Evolutionary conservation across 1,139 yeast species (phyloP).

Genomic region (Lodderomyces orthopsilosis): DNA sequence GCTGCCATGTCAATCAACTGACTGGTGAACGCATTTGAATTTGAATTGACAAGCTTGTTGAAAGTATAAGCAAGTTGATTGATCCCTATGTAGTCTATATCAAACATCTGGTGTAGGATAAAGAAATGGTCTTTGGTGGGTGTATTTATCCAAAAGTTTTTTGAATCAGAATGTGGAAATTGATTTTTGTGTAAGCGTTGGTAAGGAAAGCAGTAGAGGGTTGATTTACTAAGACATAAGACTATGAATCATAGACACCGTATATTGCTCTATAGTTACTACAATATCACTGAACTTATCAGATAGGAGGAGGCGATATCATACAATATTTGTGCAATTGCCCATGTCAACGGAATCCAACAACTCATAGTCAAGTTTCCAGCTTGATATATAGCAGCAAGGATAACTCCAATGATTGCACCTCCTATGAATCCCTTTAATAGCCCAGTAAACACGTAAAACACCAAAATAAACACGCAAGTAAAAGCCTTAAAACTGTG

Average conservation of each 20-base stretch:
- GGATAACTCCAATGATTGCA: slow-evolving; percentile 65
- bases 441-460: slow-evolving; percentile 54
- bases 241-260: too few species aligned
- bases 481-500: slow-evolving; percentile 13
- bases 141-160: too few species aligned
- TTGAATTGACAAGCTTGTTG: slow-evolving; percentile 12
- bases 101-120: slow-evolving; percentile 3
- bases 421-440: slow-evolving; percentile 70
- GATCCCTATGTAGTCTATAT: slow-evolving; percentile 12
- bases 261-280: too few species aligned
- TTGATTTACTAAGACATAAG: too few species aligned
- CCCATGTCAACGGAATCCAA: slow-evolving; percentile 90
- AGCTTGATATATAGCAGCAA: slow-evolving; percentile 66
- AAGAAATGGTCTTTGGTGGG: not conserved
- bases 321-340: slow-evolving; percentile 61
- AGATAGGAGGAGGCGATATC: slow-evolving; percentile 64
- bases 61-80: slow-evolving; percentile 14
- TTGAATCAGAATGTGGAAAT: not conserved
- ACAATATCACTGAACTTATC: slow-evolving; percentile 39
- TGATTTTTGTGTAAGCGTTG: too few species aligned
- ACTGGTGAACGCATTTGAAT: slow-evolving; percentile 3
- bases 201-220: not conserved
- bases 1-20: slow-evolving; percentile 7
- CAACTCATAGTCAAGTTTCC: slow-evolving; percentile 84
- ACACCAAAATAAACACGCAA: slow-evolving; percentile 35